Evolutionary conservation across 2,329 filamentous ascomycete species (phyloP).

Genomic region (Botryosphaeria dothidea): DNA sequence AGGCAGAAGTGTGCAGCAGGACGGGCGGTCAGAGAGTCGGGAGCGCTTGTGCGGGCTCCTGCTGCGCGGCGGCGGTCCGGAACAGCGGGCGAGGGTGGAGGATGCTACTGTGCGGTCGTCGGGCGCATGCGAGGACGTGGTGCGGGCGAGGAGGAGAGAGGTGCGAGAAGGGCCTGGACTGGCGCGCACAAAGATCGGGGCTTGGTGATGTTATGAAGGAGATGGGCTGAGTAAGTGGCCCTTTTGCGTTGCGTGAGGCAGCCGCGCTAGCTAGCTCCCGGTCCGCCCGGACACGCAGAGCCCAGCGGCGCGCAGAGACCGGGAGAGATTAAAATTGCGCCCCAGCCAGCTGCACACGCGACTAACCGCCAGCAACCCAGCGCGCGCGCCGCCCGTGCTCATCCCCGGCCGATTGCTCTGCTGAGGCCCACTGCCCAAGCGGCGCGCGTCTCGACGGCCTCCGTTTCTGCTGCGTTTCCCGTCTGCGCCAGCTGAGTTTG

Average conservation of each 20-base stretch:
- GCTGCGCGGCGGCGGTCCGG: constrained; percentile 17
- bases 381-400: background rate
- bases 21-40: constrained; percentile 9
- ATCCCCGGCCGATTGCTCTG: constrained; percentile 8
- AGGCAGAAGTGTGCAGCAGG: background rate
- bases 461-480: background rate
- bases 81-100: background rate
- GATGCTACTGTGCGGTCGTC: constrained; percentile 16
- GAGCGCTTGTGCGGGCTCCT: constrained; percentile 13
- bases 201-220: constrained; percentile 18
- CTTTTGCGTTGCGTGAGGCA: constrained; percentile 6
- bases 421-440: background rate
- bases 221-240: constrained; percentile 20
- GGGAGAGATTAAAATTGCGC: constrained; percentile 12
- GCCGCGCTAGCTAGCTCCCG: constrained; percentile 14
- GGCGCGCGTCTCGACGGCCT: background rate
- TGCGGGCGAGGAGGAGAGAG: background rate
- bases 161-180: background rate
- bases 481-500: background rate
- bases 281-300: constrained; percentile 1
- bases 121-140: constrained; percentile 17
- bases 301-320: background rate
- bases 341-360: constrained; percentile 13
- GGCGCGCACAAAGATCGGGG: constrained; percentile 10
- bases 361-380: constrained; percentile 5